phyloP scores from a whole-genome alignment of 2,329 filamentous ascomycete genomes.

The Orbilia javanica region DNA sequence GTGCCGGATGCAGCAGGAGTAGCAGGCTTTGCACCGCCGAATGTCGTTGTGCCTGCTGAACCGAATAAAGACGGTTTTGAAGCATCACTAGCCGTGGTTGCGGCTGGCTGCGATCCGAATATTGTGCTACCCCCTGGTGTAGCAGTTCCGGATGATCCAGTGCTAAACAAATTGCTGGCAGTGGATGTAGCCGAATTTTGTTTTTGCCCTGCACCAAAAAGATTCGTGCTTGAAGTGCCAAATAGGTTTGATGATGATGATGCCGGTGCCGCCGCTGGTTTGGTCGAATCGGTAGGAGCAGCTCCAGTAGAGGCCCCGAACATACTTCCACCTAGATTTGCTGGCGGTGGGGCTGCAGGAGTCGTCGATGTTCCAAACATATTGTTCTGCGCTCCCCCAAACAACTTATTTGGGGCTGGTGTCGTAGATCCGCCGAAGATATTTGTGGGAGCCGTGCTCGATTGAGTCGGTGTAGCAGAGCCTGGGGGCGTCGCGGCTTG shows the following conservation, averaged over 20 bases:
- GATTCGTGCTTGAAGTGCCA: constrained; percentile 30
- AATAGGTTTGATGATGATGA: constrained; percentile 11
- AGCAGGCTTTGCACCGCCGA: constrained; percentile 15
- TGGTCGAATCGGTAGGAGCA: constrained; percentile 37
- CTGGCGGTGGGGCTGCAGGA: constrained; percentile 41
- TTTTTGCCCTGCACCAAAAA: constrained; percentile 34
- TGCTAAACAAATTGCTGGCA: constrained; percentile 24
- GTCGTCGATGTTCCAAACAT: constrained; percentile 46
- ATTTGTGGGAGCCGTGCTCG: constrained; percentile 31
- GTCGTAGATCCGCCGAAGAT: constrained; percentile 47
- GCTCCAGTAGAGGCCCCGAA: constrained; percentile 53
- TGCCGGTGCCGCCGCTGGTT: constrained; percentile 12
- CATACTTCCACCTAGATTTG: constrained; percentile 26
- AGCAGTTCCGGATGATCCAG: constrained; percentile 30
- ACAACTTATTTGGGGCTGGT: constrained; percentile 45
- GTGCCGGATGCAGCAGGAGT: constrained; percentile 45
- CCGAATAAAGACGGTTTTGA: constrained; percentile 44
- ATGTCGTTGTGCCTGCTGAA: not conserved
- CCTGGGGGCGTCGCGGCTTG: constrained; percentile 41
- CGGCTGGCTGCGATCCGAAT: constrained; percentile 36
- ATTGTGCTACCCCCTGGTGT: constrained; percentile 35
- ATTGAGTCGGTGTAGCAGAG: constrained; percentile 46
- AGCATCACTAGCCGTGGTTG: constrained; percentile 6
- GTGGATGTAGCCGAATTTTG: constrained; percentile 12
- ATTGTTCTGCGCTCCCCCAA: constrained; percentile 8